These are phyloP conservation scores for Euphorbia lathyris DNA, from an alignment of 345 rosid genomes.

Conservation along the genomic window DNA sequence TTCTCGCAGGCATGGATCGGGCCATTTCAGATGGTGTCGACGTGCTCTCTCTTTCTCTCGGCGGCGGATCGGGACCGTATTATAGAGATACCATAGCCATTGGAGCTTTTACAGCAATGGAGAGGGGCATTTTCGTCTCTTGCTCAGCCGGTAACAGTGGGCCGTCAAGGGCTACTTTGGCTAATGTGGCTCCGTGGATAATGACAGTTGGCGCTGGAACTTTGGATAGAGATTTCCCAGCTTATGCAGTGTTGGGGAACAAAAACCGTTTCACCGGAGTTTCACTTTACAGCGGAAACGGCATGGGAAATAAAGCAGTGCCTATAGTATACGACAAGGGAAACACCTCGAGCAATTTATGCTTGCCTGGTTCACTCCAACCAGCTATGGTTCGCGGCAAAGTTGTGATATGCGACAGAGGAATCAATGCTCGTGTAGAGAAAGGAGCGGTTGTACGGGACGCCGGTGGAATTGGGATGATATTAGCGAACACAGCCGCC, in stretches of 20 bases:
- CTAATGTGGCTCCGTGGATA: conserved; percentile 93
- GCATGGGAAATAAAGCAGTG: conserved; percentile 50
- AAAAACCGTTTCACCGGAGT: conserved; percentile 47
- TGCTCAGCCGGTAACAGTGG: conserved; percentile 88
- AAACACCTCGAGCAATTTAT: conserved; percentile 45
- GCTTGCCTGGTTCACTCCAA: conserved; percentile 71
- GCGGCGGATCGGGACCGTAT: conserved; percentile 67
- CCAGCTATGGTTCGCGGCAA: conserved; percentile 56
- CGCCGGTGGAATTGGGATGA: conserved; percentile 88
- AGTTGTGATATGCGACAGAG: conserved; percentile 79
- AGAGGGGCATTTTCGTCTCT: conserved; percentile 76
- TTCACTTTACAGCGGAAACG: conserved; percentile 69
- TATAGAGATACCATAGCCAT: conserved; percentile 62
- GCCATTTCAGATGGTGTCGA: conserved; percentile 84
- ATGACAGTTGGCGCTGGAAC: conserved; percentile 94
- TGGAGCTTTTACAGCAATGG: conserved; percentile 70
- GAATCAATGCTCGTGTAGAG: conserved; percentile 66
- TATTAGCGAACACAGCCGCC: conserved; percentile 58
- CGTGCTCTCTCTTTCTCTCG: conserved; percentile 81
- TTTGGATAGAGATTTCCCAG: conserved; percentile 79
- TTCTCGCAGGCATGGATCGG: conserved; percentile 76
- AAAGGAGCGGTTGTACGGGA: conserved; percentile 75
- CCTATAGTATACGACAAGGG: conserved; percentile 54
- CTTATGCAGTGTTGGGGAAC: conserved; percentile 57
- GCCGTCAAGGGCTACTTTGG: conserved; percentile 48